A percentile compares a stretch with the other conserved stretches of the same genome.
Conservation (phyloP, 192 early-diverging fungal genomes). For the Dissophora ornata region DNA sequence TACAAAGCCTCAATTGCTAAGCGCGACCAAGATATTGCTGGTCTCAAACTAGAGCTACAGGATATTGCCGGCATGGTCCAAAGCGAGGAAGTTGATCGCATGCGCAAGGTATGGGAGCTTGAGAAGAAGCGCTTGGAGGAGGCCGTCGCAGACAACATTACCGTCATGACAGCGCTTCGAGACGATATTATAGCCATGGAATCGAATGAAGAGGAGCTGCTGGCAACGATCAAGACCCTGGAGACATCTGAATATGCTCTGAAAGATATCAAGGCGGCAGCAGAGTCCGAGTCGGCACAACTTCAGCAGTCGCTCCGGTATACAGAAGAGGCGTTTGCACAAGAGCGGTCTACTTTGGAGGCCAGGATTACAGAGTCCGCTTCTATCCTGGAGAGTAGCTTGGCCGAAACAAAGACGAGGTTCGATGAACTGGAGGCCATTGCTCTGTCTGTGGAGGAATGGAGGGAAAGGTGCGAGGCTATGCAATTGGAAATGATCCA, state of each 20-base stretch:
- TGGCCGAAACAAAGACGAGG: slow-evolving; percentile 38
- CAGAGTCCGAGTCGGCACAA: slow-evolving; percentile 11
- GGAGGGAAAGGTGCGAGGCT: slow-evolving; percentile 56
- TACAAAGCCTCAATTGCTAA: slow-evolving; percentile 30
- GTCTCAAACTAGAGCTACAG: slow-evolving; percentile 60
- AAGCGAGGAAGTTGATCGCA: slow-evolving; percentile 62
- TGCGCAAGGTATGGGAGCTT: slow-evolving; percentile 62
- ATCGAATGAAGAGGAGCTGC: slow-evolving; percentile 46
- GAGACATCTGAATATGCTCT: slow-evolving; percentile 14
- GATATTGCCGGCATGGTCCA: slow-evolving; percentile 59
- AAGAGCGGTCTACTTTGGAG: slow-evolving; percentile 18
- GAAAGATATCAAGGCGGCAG: slow-evolving; percentile 13
- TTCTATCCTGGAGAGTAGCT: slow-evolving; percentile 9
- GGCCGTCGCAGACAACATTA: slow-evolving; percentile 47
- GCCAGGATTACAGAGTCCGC: slow-evolving; percentile 22
- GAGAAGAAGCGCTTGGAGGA: slow-evolving; percentile 62
- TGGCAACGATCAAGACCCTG: slow-evolving; percentile 17
- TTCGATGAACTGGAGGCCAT: slow-evolving; percentile 40
- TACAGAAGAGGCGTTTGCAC: slow-evolving; percentile 4
- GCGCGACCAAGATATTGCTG: slow-evolving; percentile 55
- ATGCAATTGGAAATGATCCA: slow-evolving; percentile 56
- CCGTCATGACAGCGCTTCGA: slow-evolving; percentile 45
- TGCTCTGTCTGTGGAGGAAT: slow-evolving; percentile 47
- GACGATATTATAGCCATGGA: slow-evolving; percentile 59
- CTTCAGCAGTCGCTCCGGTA: slow-evolving; percentile 10